Percentiles rank a stretch among this genome's conserved stretches.
Conservation (phyloP, 176 grass and related monocot genomes). For the Bothriochloa decipiens region DNA sequence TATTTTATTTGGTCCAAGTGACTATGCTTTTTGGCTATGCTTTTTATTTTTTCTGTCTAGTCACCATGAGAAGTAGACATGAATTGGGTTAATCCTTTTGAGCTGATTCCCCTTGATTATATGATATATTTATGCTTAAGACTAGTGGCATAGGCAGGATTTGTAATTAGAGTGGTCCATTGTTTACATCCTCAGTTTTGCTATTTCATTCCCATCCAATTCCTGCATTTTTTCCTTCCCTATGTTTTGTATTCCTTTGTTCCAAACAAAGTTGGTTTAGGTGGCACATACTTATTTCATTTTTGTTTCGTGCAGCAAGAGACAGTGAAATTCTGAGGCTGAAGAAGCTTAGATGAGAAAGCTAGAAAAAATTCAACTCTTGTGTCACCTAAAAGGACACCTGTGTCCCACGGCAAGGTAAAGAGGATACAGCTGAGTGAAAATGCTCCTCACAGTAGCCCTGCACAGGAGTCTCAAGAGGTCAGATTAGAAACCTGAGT, state of each 20-base stretch:
- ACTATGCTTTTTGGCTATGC: background rate
- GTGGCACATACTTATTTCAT: background rate
- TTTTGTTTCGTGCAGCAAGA: constrained; percentile 51
- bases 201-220: no score
- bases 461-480: constrained; percentile 20
- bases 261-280: background rate
- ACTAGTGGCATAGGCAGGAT: no score
- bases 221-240: no score
- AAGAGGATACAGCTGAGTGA: constrained; percentile 1
- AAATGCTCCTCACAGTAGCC: constrained; percentile 24
- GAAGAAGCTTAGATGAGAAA: constrained; percentile 53
- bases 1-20: background rate
- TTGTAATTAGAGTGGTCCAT: no score
- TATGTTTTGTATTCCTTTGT: no score
- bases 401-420: constrained; percentile 6
- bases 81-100: background rate
- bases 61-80: background rate
- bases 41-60: background rate
- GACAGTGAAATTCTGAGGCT: constrained; percentile 62
- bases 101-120: constrained; percentile 7
- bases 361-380: constrained; percentile 35
- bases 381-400: constrained; percentile 18
- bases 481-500: constrained; percentile 35
- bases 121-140: no score
- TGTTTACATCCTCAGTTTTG: no score